Evolutionary conservation across 495 filamentous ascomycete genomes (phyloP).

Genomic region (Aspergillus affinis): DNA sequence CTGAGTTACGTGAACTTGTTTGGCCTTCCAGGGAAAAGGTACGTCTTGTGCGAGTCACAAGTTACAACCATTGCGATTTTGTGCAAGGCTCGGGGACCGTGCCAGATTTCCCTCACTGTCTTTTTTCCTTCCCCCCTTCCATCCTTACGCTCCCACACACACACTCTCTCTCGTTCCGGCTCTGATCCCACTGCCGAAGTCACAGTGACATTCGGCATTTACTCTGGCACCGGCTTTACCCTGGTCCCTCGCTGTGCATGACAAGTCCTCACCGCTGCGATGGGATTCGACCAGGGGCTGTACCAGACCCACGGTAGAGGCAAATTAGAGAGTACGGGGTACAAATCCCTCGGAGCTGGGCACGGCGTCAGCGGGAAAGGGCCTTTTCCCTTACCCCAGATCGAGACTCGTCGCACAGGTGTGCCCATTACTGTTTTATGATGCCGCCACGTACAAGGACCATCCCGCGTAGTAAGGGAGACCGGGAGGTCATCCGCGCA

Average conservation of each 20-base stretch:
- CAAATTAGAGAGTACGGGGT: not conserved
- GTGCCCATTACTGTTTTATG: conserved; percentile 17
- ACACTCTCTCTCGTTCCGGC: no score
- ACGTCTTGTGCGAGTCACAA: conserved; percentile 1
- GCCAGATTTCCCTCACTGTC: not conserved
- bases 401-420: conserved; percentile 14
- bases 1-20: not conserved
- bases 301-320: not conserved
- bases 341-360: not conserved
- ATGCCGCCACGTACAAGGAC: conserved; percentile 16
- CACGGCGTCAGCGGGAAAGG: not conserved
- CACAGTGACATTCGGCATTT: not conserved
- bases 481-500: not conserved
- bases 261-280: not conserved
- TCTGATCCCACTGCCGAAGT: not conserved
- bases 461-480: conserved; percentile 2
- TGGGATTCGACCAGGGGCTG: not conserved
- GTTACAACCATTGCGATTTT: not conserved
- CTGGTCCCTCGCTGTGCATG: not conserved
- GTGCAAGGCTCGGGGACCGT: not conserved
- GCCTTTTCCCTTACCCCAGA: conserved; percentile 17
- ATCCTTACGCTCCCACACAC: no score
- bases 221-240: not conserved
- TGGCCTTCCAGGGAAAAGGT: not conserved
- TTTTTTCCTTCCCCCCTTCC: not conserved